phyloP scores from a whole-genome alignment of 2,329 filamentous ascomycete genomes.

The Acrocalymma vagum region DNA sequence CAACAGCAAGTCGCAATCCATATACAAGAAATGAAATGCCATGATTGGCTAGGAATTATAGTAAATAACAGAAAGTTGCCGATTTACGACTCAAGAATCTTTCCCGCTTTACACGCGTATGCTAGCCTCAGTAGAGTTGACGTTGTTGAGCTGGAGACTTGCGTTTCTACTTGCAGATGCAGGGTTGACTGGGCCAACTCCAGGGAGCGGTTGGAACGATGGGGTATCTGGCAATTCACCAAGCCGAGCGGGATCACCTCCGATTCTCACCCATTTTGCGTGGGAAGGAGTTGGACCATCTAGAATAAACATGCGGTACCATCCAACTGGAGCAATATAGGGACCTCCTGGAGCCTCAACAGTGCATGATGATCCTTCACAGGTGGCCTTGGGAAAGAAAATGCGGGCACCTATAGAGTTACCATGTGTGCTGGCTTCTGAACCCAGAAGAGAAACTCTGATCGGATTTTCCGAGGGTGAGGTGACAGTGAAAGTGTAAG shows the following conservation, averaged over 20 bases:
- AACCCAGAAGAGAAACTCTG: conserved; percentile 61
- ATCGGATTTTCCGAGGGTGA: conserved; percentile 21
- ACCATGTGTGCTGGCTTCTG: conserved; percentile 65
- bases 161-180: too few species aligned
- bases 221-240: conserved; percentile 66
- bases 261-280: conserved; percentile 71
- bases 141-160: too few species aligned
- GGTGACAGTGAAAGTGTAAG: conserved; percentile 56
- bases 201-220: conserved; percentile 30
- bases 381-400: conserved; percentile 65
- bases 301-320: conserved; percentile 71
- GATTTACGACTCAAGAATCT: too few species aligned
- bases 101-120: too few species aligned
- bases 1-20: too few species aligned
- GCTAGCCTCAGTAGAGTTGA: too few species aligned
- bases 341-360: conserved; percentile 65
- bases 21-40: too few species aligned
- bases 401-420: conserved; percentile 74
- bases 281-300: conserved; percentile 69
- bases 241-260: conserved; percentile 68
- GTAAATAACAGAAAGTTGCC: too few species aligned
- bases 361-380: conserved; percentile 61
- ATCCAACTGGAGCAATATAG: conserved; percentile 69
- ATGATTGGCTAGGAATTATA: too few species aligned
- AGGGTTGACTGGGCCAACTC: conserved; percentile 28